Base-by-base conservation (phyloP, 1,284 basidiomycete species). In the Pisolithus thermaeus region DNA sequence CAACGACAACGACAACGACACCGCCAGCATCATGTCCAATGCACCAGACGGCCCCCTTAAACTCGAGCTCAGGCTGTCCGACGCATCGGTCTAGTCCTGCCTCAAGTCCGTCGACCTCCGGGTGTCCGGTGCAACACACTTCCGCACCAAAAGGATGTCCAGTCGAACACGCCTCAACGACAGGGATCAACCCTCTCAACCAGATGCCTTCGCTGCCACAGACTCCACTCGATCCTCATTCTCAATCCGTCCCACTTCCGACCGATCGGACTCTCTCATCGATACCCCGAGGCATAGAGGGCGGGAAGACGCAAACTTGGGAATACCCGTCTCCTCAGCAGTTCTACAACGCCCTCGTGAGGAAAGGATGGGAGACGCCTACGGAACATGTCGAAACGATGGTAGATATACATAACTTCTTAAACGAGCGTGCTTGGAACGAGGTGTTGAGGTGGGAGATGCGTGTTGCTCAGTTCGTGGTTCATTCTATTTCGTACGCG, bases 241-340 rank as follows among this genome's bases (percentile, higher is more conserved):
- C 16, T n/a, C 84, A 91, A 62, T 66, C 70, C 3, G 57, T 76
- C 3, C 71, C 76, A 23, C 79, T 99, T 20, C 88, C 93, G 3
- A 89, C 83, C 0, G 77, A 85, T 36, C 82, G 95, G 53, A 83
- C 80, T 8, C 75, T 79, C 40, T 96, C 92, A 0, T 86, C 90
- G 7, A 99, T 99, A 62, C 93, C 93, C 2, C 83, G 94, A 37
- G 80, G 89, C 47, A 62, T 67, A 64, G 50, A 70, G 56, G 6
- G 49, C 4, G 56, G 45, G 23, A 52, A 23, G 12, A 62, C 49
- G 20, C 52, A 52, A 20, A 55, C 55, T 1, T 99, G 97, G 97
- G 95, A 97, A 64, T 99, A 99, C 70, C 97, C 97, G 1, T 95
- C 91, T 5, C 93, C 96, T 2, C 95, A 99, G 71, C 96, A 99